phyloP scores from a whole-genome alignment of 148 eudicot genomes.

The Polygonum aviculare region DNA sequence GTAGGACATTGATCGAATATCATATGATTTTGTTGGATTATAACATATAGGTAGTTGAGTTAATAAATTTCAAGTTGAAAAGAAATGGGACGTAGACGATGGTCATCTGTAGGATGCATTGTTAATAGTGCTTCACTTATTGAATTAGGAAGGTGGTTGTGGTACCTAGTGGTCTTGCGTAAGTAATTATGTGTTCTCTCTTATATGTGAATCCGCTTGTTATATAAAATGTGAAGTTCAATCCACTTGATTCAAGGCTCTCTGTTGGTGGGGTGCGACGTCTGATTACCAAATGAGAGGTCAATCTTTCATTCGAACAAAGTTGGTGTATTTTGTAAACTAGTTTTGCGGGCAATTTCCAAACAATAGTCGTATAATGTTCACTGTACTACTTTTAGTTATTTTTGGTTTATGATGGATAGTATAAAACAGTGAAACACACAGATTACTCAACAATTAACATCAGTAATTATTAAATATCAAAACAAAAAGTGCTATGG shows the following conservation, averaged over 20 bases:
- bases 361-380: not conserved
- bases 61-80: not conserved
- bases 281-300: not conserved
- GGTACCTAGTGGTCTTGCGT: too few relatives aligned
- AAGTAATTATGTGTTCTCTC: not conserved
- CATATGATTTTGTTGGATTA: not conserved
- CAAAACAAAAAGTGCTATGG: not conserved
- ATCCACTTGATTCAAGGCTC: not conserved
- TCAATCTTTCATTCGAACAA: not conserved
- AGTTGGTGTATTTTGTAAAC: not conserved
- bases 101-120: not conserved
- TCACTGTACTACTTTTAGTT: not conserved
- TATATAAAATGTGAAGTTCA: not conserved
- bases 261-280: not conserved
- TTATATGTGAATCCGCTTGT: not conserved
- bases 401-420: not conserved
- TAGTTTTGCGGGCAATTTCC: not conserved
- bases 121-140: not conserved
- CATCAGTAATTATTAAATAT: not conserved
- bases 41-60: not conserved
- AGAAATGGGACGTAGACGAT: not conserved
- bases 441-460: not conserved
- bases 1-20: not conserved
- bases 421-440: not conserved
- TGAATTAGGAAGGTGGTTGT: not conserved